Base-by-base conservation (phyloP, 2,329 filamentous ascomycete species). In the Hypoxylon sp. region DNA sequence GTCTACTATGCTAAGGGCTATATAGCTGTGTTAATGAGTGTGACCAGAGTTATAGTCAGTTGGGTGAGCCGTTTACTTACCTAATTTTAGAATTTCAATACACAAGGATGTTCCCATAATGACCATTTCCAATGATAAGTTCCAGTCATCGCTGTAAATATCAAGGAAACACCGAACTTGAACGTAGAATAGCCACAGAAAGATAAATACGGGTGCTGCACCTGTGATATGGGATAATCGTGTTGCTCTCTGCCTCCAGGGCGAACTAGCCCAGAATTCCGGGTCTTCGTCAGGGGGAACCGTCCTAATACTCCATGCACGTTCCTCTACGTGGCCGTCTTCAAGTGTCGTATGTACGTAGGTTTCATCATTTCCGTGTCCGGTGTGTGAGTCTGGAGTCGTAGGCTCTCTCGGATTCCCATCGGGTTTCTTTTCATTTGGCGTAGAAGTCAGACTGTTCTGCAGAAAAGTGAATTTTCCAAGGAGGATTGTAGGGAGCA, bases 211-310 rank as follows among this genome's bases (percentile, higher is more conserved):
- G 1, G 46, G 46, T 17, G 26, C 22, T 29, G 46, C 11, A 17
- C 46, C 46, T 3, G 17, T 46, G n/a, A 56, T 31, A 24, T 56
- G 9, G 6, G 53, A 56, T 35, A 46, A 14, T 24, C 53, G n/a
- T 4, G 39, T 56, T 17, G 39, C 53, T 24, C 24, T 47, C 11
- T n/a, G 53, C 35, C 9, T 33, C 24, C 24, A 47, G 19, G 26
- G 39, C 13, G 39, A 56, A 42, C 26, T 56, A n/a, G 53, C 17
- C 37, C 39, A 56, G n/a, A 47, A 56, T 3, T 56, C 53, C 3
- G 24, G 53, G 6, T 56, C 53, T 35, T 56, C 53, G 5, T 56
- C 29, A 8, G 39, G 26, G 14, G 39, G 14, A 22, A 47, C 11
- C 3, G 33, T 24, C 11, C 46, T 29, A 14, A 50, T 50, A 9